Percentiles rank a stretch among this genome's conserved stretches.
These are phyloP conservation scores for Saccharum officinarum DNA, from an alignment of 176 grass and related monocot genomes.

Conservation along the genomic window DNA sequence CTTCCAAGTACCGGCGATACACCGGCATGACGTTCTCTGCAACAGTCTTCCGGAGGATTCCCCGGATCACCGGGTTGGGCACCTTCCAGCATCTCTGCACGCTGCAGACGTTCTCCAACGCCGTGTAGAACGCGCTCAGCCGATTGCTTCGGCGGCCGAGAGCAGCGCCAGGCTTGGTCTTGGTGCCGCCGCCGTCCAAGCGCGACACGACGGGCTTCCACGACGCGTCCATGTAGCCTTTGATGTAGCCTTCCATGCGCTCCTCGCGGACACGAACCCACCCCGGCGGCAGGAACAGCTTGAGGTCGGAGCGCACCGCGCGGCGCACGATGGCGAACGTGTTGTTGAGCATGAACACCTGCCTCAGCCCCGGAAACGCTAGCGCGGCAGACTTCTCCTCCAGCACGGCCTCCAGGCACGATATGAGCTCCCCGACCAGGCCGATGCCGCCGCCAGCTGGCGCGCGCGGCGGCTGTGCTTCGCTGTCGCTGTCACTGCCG, in stretches of 20 bases:
- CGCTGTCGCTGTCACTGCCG: neutral
- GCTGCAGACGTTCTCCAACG: constrained; percentile 41
- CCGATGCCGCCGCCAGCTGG: neutral
- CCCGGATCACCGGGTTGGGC: constrained; percentile 20
- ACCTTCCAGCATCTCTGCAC: constrained; percentile 47
- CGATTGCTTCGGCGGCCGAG: neutral
- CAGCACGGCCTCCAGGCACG: constrained; percentile 34
- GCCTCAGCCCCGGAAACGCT: constrained; percentile 37
- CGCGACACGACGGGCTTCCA: constrained; percentile 32
- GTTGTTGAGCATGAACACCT: constrained; percentile 59
- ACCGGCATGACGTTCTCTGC: constrained; percentile 19
- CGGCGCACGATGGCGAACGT: constrained; percentile 36
- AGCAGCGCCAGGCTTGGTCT: neutral
- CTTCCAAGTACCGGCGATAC: constrained; percentile 25
- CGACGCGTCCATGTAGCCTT: constrained; percentile 5
- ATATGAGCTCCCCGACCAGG: constrained; percentile 29
- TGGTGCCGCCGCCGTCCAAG: neutral
- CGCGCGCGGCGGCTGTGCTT: neutral
- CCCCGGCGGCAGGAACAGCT: constrained; percentile 19
- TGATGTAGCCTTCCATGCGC: constrained; percentile 37
- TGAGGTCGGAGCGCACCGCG: constrained; percentile 42
- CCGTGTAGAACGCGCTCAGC: constrained; percentile 20
- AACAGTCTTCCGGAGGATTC: constrained; percentile 8
- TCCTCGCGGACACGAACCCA: constrained; percentile 32
- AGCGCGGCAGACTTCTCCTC: constrained; percentile 36